Evolutionary conservation across 306 rosid species (phyloP).

Genomic region (Dryas drummondii): DNA sequence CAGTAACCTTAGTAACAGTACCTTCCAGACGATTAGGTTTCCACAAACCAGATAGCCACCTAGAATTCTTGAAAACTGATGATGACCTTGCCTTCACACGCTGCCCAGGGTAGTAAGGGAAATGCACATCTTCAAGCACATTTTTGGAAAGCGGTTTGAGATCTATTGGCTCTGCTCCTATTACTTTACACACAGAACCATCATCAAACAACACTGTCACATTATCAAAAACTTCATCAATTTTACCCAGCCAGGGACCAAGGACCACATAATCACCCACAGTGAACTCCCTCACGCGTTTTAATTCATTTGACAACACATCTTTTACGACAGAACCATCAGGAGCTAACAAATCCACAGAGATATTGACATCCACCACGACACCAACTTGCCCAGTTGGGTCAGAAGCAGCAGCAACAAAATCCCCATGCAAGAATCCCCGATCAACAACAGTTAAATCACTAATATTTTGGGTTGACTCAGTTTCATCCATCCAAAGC

Average conservation of each 20-base stretch:
- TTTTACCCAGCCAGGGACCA: conserved; percentile 92
- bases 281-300: conserved; percentile 88
- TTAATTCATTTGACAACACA: conserved; percentile 64
- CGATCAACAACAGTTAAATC: conserved; percentile 74
- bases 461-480: conserved; percentile 58
- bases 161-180: conserved; percentile 81
- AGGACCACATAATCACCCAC: conserved; percentile 96
- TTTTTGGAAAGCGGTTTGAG: conserved; percentile 90
- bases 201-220: conserved; percentile 93
- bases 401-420: conserved; percentile 75
- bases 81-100: conserved; percentile 93
- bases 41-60: conserved; percentile 99
- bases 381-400: conserved; percentile 98
- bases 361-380: conserved; percentile 86
- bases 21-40: conserved; percentile 93
- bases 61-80: conserved; percentile 85
- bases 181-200: conserved; percentile 90
- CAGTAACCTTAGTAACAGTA: conserved; percentile 85
- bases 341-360: conserved; percentile 66
- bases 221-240: conserved; percentile 94
- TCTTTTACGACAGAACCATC: conserved; percentile 69
- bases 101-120: conserved; percentile 97
- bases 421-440: conserved; percentile 94
- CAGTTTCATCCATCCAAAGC: conserved; percentile 87
- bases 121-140: conserved; percentile 86